phyloP scores from a whole-genome alignment of 2,329 filamentous ascomycete genomes.

The Orbilia blumenaviensis region DNA sequence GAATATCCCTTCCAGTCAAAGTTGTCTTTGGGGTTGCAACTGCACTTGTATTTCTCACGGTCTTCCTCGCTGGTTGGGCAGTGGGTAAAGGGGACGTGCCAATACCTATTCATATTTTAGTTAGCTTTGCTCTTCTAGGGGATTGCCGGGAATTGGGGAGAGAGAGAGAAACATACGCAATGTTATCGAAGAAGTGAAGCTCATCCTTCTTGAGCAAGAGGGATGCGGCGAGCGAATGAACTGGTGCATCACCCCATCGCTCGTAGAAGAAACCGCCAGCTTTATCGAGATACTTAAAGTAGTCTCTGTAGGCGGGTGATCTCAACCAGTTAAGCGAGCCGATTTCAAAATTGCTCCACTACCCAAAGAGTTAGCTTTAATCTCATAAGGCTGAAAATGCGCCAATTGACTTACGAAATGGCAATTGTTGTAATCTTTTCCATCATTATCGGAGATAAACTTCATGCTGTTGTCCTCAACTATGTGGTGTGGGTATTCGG shows the following conservation, averaged over 20 bases:
- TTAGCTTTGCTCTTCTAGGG: background rate
- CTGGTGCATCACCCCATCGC: slow-evolving; percentile 95
- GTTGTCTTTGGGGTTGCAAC: slow-evolving; percentile 94
- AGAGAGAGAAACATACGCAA: slow-evolving; percentile 66
- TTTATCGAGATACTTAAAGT: slow-evolving; percentile 84
- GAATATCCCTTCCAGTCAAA: slow-evolving; percentile 94
- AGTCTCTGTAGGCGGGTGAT: slow-evolving; percentile 87
- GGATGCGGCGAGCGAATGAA: slow-evolving; percentile 94
- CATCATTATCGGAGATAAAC: slow-evolving; percentile 90
- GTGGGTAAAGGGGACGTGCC: slow-evolving; percentile 96
- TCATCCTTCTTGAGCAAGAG: slow-evolving; percentile 90
- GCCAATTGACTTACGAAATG: slow-evolving; percentile 77
- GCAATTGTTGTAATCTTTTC: slow-evolving; percentile 94
- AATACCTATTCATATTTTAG: slow-evolving; percentile 69
- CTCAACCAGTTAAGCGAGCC: slow-evolving; percentile 93
- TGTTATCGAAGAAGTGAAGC: slow-evolving; percentile 98
- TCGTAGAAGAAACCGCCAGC: slow-evolving; percentile 86
- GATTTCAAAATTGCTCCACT: slow-evolving; percentile 99
- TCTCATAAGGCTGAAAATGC: background rate
- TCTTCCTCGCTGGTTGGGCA: slow-evolving; percentile 91
- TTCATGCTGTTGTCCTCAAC: slow-evolving; percentile 83
- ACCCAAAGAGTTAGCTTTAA: background rate
- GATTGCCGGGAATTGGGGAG: background rate
- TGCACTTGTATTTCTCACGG: slow-evolving; percentile 84
- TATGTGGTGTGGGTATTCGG: slow-evolving; percentile 87